phyloP scores from a whole-genome alignment of 192 early-diverging fungal genomes.

The Mortierella antarctica region DNA sequence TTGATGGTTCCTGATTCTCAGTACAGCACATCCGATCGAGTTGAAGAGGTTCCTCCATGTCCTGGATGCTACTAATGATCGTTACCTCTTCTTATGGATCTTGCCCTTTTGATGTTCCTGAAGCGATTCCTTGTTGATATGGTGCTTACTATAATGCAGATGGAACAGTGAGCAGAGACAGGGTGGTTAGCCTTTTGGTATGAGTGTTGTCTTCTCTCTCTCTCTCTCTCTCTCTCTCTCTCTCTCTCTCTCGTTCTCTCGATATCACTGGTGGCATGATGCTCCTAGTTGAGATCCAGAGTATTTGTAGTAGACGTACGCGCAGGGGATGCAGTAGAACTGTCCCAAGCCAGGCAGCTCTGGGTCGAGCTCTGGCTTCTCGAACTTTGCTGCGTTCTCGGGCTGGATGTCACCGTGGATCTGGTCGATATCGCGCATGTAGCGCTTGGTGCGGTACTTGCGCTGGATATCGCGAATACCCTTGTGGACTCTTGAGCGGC shows the following conservation, averaged over 20 bases:
- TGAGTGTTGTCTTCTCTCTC: too few relatives aligned
- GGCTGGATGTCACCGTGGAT: conserved; percentile 90
- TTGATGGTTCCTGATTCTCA: background rate
- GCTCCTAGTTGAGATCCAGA: background rate
- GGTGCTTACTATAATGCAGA: conserved; percentile 66
- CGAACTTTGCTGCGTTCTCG: conserved; percentile 71
- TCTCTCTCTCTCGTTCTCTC: background rate
- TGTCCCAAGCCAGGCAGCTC: conserved; percentile 94
- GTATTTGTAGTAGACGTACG: conserved; percentile 51
- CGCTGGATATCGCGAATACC: conserved; percentile 83
- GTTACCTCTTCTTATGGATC: conserved; percentile 83
- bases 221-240: too few relatives aligned
- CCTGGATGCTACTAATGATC: background rate
- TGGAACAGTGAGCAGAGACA: background rate
- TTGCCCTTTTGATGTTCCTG: conserved; percentile 79
- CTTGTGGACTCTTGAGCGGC: conserved; percentile 63
- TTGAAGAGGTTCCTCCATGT: background rate
- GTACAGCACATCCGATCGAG: background rate
- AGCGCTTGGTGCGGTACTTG: conserved; percentile 83
- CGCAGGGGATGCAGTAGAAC: conserved; percentile 89
- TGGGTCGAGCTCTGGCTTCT: conserved; percentile 72
- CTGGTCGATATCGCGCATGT: conserved; percentile 95
- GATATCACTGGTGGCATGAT: background rate
- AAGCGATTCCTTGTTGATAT: conserved; percentile 71
- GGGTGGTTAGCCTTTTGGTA: too few relatives aligned